Base-by-base conservation (phyloP, 805 yeast genomes). In the Candida germanica region DNA sequence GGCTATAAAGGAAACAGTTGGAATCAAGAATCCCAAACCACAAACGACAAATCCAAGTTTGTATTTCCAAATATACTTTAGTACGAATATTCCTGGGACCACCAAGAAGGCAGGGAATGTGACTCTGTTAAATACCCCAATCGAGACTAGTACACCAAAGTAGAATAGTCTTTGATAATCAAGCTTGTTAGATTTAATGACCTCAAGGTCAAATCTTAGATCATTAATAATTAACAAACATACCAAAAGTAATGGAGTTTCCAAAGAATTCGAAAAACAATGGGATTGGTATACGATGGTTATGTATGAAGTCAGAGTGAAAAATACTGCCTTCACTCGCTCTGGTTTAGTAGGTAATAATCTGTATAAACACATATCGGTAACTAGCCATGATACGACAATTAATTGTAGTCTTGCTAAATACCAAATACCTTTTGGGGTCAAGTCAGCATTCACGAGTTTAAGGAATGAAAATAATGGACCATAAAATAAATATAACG, bases 251-350 rank as follows among this genome's bases (percentile, higher is more conserved):
- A 83, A 53, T 37, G 61, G 56, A 25, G 85, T 83, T 55, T 93
- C 99, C 1, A 86, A 51, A 15, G 88, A 76, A 54, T 93, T 93
- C n/a, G 96, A 85, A 49, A 93, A 85, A 1, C 94, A 79, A 53
- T 88, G 97, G 0, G 86, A 69, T 53, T 93, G 98, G 49, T 80
- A 80, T 0, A 81, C 77, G 65, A 87, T 69, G 0, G 95, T 80
- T 21, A 87, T 71, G 51, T 85, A 91, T 4, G 78, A 71, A 1
- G 79, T 68, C 59, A 66, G 71, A n/a, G 63, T 59, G 44, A 76
- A 74, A 36, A 71, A 67, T 2, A 71, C 48, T 1, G 77, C 75
- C 50, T 69, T 61, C 15, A 69, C 55, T 19, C 73, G 56, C 44
- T 77, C 80, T 29, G 71, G 73, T 39, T 70, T 73, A 8, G 73